These are phyloP conservation scores for Metschnikowia lochheadii DNA, from an alignment of 805 yeast species.

Conservation along the genomic window DNA sequence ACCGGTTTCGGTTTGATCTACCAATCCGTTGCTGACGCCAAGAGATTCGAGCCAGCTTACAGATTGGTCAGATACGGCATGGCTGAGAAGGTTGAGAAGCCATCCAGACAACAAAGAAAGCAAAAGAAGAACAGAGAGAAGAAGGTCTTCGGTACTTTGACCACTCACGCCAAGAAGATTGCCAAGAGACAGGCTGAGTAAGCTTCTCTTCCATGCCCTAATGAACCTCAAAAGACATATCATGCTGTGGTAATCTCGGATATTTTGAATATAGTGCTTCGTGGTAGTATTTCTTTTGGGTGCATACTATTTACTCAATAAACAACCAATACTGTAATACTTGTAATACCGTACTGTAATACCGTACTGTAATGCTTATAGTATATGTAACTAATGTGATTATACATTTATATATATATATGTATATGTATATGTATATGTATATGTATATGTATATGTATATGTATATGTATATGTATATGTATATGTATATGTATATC, in stretches of 20 bases:
- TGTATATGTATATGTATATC: no score
- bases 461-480: no score
- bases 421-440: no score
- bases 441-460: no score
- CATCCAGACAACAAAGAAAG: constrained; percentile 99
- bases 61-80: constrained; percentile 99
- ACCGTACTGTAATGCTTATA: no score
- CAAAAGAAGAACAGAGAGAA: constrained; percentile 99
- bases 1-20: constrained; percentile 98
- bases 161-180: constrained; percentile 86
- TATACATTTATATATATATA: no score
- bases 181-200: constrained; percentile 90
- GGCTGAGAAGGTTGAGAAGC: constrained; percentile 92
- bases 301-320: constrained; percentile 22
- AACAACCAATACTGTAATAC: constrained; percentile 17
- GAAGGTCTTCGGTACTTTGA: constrained; percentile 98
- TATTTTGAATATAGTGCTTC: constrained; percentile 17
- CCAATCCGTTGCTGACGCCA: constrained; percentile 96
- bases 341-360: no score
- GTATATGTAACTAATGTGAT: not conserved
- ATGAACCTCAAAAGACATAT: constrained; percentile 18
- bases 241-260: constrained; percentile 17
- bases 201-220: constrained; percentile 19
- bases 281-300: constrained; percentile 20
- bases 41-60: constrained; percentile 98